Percentiles rank a stretch among this genome's conserved stretches.
Evolutionary conservation across 2,329 filamentous ascomycete species (phyloP).

Genomic region (Exserohilum turcica): DNA sequence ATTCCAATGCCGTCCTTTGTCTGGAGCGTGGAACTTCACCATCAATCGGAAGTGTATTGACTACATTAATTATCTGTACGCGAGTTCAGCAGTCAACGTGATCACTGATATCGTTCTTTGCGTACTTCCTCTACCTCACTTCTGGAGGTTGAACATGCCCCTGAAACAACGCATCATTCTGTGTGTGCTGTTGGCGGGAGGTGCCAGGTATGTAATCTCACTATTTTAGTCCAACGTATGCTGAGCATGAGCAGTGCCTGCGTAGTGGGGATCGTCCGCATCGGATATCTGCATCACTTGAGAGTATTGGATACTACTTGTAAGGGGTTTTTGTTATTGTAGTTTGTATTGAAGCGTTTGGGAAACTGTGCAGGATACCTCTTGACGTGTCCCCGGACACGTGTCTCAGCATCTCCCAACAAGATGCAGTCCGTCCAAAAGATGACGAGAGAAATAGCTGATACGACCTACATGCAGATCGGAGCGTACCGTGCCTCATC

Average conservation of each 20-base stretch:
- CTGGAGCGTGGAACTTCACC: constrained; percentile 32
- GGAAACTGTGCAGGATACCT: not conserved
- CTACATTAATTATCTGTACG: constrained; percentile 35
- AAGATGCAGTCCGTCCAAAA: not conserved
- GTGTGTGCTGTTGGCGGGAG: constrained; percentile 33
- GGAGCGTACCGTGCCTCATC: constrained; percentile 28
- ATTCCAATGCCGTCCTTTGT: constrained; percentile 34
- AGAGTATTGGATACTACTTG: constrained; percentile 31
- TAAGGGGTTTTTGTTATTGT: constrained; percentile 14
- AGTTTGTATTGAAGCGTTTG: not conserved
- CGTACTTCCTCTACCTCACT: constrained; percentile 30
- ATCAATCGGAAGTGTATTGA: constrained; percentile 23
- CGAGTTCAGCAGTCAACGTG: constrained; percentile 31
- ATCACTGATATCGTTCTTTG: constrained; percentile 33
- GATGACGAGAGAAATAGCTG: not conserved
- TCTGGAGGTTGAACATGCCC: constrained; percentile 36
- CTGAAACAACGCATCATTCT: constrained; percentile 34
- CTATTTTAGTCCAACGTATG: not conserved
- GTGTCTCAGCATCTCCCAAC: not conserved
- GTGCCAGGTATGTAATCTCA: constrained; percentile 27
- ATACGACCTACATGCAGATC: constrained; percentile 13
- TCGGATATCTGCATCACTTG: constrained; percentile 25
- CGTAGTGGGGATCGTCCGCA: constrained; percentile 30
- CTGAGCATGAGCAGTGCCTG: constrained; percentile 24
- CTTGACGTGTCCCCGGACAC: not conserved